Conservation (phyloP, 2,329 filamentous ascomycete species). For the Camillea tinctor region DNA sequence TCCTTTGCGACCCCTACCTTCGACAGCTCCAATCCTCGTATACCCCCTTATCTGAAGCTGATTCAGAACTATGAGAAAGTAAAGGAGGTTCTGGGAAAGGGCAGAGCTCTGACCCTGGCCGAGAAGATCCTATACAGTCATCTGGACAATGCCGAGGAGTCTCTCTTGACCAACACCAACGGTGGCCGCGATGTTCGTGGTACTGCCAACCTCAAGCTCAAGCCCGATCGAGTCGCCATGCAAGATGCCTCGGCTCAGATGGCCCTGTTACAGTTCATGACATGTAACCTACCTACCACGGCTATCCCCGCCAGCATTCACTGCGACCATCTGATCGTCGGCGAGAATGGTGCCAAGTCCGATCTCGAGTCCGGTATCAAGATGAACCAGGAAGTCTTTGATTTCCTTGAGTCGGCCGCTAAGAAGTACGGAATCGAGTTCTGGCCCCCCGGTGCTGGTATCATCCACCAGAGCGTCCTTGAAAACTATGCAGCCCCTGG, state of each 20-base stretch:
- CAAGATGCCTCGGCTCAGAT: constrained; percentile 98
- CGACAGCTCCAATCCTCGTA: constrained; percentile 45
- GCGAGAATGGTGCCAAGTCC: constrained; percentile 81
- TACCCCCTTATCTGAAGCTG: constrained; percentile 68
- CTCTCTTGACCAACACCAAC: constrained; percentile 76
- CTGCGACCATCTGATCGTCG: constrained; percentile 98
- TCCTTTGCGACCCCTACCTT: constrained; percentile 35
- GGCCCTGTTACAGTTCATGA: constrained; percentile 98
- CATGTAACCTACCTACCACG: constrained; percentile 82
- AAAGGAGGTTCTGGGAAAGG: constrained; percentile 51
- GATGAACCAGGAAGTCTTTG: constrained; percentile 95
- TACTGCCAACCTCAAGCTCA: constrained; percentile 90
- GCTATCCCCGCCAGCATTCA: constrained; percentile 97
- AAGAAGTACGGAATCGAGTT: constrained; percentile 94
- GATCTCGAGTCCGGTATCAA: constrained; percentile 84
- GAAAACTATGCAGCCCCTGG: constrained; percentile 98
- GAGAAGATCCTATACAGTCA: constrained; percentile 99
- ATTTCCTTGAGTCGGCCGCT: constrained; percentile 90
- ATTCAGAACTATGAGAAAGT: constrained; percentile 61
- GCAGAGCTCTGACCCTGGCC: constrained; percentile 72
- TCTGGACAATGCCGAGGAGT: constrained; percentile 84
- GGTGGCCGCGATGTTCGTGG: constrained; percentile 84
- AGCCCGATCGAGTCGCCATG: constrained; percentile 97
- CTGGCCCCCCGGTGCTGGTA: constrained; percentile 90
- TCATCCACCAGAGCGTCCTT: constrained; percentile 95